Conservation (phyloP, 23 red algal genomes). For the Gracilaria caudata region DNA sequence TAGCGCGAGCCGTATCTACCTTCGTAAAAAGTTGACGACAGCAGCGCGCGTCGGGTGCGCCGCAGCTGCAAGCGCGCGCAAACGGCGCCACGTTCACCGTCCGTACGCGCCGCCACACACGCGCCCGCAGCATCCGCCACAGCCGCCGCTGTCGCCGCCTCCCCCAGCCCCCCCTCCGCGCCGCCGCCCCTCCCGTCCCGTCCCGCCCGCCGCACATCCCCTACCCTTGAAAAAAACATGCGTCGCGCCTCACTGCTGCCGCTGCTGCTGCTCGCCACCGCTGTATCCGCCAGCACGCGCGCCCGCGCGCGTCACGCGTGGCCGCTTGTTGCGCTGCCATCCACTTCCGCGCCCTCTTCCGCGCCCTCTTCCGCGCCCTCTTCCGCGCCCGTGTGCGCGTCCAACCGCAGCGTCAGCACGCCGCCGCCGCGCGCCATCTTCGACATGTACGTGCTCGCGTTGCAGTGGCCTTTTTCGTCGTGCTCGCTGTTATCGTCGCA, state of each 20-base stretch:
- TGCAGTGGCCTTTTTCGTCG: conserved; percentile 61
- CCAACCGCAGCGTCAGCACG: not conserved
- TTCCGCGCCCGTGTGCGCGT: not conserved
- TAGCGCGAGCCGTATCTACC: no score
- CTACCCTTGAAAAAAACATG: not conserved
- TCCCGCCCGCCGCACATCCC: not conserved
- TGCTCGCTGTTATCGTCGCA: not conserved
- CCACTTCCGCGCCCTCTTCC: not conserved
- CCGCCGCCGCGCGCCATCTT: conserved; percentile 21
- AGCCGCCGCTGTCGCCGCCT: not conserved
- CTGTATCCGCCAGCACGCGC: no score
- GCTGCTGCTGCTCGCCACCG: not conserved
- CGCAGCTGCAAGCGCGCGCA: not conserved
- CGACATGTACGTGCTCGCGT: conserved; percentile 53
- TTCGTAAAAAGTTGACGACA: no score
- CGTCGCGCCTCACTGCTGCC: not conserved
- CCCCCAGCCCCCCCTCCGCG: not conserved
- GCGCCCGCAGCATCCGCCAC: no score
- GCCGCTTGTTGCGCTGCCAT: no score
- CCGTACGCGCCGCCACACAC: not conserved
- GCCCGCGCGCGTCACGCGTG: no score
- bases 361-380: not conserved
- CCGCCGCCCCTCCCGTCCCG: not conserved
- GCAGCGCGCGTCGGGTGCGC: not conserved
- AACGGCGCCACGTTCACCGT: not conserved